Evolutionary conservation across 768 basidiomycete species (phyloP).

Genomic region (Tylopilus balloui): DNA sequence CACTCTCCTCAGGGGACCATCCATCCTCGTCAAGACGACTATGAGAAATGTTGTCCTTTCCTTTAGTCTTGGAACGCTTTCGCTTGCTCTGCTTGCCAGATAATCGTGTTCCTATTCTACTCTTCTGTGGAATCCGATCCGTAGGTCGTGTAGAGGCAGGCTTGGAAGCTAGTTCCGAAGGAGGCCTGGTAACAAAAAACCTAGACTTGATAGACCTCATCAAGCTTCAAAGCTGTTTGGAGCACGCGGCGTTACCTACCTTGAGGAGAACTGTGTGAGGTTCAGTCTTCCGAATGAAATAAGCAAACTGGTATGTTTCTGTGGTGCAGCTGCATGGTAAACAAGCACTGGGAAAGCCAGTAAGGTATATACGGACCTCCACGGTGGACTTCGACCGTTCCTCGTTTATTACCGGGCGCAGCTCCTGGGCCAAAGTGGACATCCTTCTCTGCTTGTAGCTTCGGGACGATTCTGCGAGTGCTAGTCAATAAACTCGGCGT

Average conservation of each 20-base stretch:
- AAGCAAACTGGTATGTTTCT: slow-evolving; percentile 90
- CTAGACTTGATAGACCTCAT: slow-evolving; percentile 34
- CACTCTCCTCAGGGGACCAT: slow-evolving; percentile 17
- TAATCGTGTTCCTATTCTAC: slow-evolving; percentile 18
- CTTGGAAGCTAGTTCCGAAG: slow-evolving; percentile 17
- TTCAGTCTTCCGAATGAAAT: slow-evolving; percentile 80
- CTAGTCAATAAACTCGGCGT: neutral
- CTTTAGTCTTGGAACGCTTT: slow-evolving; percentile 40
- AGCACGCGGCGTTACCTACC: slow-evolving; percentile 37
- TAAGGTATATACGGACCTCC: slow-evolving; percentile 50
- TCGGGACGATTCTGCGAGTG: slow-evolving; percentile 55
- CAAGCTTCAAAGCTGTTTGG: neutral
- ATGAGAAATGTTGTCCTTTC: slow-evolving; percentile 29
- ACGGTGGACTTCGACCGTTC: slow-evolving; percentile 76
- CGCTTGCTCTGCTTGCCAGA: slow-evolving; percentile 10
- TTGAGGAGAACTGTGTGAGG: slow-evolving; percentile 80
- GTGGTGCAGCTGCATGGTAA: slow-evolving; percentile 7
- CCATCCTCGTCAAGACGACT: slow-evolving; percentile 26
- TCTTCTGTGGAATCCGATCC: slow-evolving; percentile 9
- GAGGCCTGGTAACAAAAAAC: slow-evolving; percentile 35
- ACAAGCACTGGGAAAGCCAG: neutral
- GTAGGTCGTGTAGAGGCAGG: slow-evolving; percentile 5
- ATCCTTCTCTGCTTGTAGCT: slow-evolving; percentile 58
- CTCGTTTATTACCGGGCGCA: slow-evolving; percentile 50
- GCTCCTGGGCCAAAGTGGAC: slow-evolving; percentile 38